Evolutionary conservation across 1,284 basidiomycete species (phyloP).

Genomic region (Cutaneotrichosporon sp.): DNA sequence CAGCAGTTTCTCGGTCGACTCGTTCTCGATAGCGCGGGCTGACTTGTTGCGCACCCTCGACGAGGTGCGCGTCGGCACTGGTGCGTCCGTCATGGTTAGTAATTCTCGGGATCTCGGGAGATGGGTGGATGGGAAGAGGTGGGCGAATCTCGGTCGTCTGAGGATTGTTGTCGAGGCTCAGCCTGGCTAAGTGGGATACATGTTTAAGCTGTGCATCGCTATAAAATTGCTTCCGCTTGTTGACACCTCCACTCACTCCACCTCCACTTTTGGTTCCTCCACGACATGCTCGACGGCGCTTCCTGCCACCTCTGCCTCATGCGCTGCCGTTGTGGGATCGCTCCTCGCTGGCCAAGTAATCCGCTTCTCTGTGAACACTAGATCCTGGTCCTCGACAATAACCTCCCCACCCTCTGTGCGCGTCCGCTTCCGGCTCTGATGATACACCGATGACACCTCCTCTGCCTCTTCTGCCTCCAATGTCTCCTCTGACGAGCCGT

Average conservation of each 20-base stretch:
- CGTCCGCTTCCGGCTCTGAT: slow-evolving; percentile 8
- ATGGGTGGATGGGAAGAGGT: not conserved
- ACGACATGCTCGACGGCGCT: not conserved
- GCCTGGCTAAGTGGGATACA: not conserved
- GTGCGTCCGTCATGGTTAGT: slow-evolving; percentile 3
- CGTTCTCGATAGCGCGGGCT: slow-evolving; percentile 27
- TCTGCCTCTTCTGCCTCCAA: slow-evolving; percentile 12
- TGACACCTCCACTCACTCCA: not conserved
- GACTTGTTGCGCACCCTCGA: slow-evolving; percentile 27
- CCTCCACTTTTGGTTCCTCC: not conserved
- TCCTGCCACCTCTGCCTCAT: not conserved
- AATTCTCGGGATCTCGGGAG: not conserved
- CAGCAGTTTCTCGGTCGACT: slow-evolving; percentile 26
- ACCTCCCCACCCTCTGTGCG: slow-evolving; percentile 5
- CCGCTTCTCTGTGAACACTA: slow-evolving; percentile 16
- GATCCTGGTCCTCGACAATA: slow-evolving; percentile 15
- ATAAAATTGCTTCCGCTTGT: slow-evolving; percentile 1
- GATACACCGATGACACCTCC: slow-evolving; percentile 3
- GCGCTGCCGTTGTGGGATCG: too few relatives aligned
- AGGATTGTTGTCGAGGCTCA: not conserved
- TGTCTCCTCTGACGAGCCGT: slow-evolving; percentile 1
- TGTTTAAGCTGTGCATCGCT: too few relatives aligned
- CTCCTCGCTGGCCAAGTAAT: not conserved
- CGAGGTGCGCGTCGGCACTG: slow-evolving; percentile 18
- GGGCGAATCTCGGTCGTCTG: too few relatives aligned